Evolutionary conservation across 2,329 filamentous ascomycete genomes (phyloP), one percentile per base, ranked within the genome.

Genomic region (Beauveria varroae): DNA sequence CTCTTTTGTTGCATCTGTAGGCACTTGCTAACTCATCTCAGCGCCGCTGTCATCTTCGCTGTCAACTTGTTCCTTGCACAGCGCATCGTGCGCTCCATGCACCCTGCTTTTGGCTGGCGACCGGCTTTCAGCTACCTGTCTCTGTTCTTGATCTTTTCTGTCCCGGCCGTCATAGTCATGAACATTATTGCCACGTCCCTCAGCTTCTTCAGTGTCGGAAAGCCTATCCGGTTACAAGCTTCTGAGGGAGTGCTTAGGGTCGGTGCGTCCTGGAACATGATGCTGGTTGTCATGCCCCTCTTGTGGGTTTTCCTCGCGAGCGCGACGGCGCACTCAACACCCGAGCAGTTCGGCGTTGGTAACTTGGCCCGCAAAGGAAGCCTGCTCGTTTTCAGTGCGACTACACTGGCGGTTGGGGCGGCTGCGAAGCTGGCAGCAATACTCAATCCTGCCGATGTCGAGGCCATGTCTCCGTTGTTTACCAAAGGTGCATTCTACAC

Each of bases 61-160:
- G 65, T 75, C 63, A 76, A 76, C 64, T 68, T 76, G 20, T 68
- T 76, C 63, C 73, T 76, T 60, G 70, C 72, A 2, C 74, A 75
- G 62, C 73, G 75, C 47, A 67, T 77, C 28, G 64, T 76, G 3
- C 73, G 75, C 50, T 72, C 74, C 2, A 70, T 71, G 56, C 74
- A 74, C 40, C 74, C 75, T 9, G 18, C 22, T 16, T 46, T 74
- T 9, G 75, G 74, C 60, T 76, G 74, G 75, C 66, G 69, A 24
- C 64, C 26, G 1, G 63, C 52, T 1, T 67, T 73, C n/a, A 66
- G 70, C 53, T 61, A 68, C 57, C 28, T 64, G 12, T 64, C 63
- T 5, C 47, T 65, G 3, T 63, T 71, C 46, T 64, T 70, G 10
- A 64, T 66, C 49, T 63, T 72, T 20, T 71, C 73, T 9, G 65